phyloP scores from a whole-genome alignment of 257 asterid species.

The Leptodermis oblonga region DNA sequence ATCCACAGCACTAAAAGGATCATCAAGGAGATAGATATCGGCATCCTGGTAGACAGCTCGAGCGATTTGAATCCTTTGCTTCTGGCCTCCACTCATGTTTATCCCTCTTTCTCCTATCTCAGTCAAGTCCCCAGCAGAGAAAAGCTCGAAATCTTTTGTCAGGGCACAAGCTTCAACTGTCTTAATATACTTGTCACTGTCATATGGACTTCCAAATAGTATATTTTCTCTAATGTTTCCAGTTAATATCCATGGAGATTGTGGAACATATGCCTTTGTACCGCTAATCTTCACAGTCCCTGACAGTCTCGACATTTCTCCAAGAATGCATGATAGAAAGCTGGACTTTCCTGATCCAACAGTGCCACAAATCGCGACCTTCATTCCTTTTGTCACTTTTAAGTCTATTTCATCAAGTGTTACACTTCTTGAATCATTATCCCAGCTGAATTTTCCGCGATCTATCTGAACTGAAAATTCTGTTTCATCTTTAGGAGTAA shows the following conservation, averaged over 20 bases:
- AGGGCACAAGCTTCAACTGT: slow-evolving; percentile 84
- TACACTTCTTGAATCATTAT: slow-evolving; percentile 32
- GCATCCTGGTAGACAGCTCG: slow-evolving; percentile 95
- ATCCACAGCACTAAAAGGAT: slow-evolving; percentile 95
- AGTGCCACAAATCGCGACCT: slow-evolving; percentile 94
- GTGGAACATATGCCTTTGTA: slow-evolving; percentile 81
- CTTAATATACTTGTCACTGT: slow-evolving; percentile 51
- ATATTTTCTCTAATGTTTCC: slow-evolving; percentile 81
- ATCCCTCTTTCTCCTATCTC: slow-evolving; percentile 95
- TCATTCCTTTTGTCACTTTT: slow-evolving; percentile 72
- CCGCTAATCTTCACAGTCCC: slow-evolving; percentile 77
- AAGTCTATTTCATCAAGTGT: slow-evolving; percentile 57
- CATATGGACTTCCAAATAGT: slow-evolving; percentile 67
- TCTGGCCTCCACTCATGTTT: slow-evolving; percentile 97
- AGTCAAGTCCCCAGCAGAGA: slow-evolving; percentile 79
- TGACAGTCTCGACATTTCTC: slow-evolving; percentile 79
- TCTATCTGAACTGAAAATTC: slow-evolving; percentile 59
- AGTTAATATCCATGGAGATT: slow-evolving; percentile 83
- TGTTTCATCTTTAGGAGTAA: slow-evolving; percentile 33
- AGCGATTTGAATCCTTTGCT: slow-evolving; percentile 91
- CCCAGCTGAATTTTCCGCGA: slow-evolving; percentile 71
- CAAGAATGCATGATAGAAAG: slow-evolving; percentile 75
- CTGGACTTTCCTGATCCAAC: slow-evolving; percentile 98
- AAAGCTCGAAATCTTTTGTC: slow-evolving; percentile 74
- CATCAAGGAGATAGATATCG: slow-evolving; percentile 85